Percentiles rank a stretch among this genome's conserved stretches.
Evolutionary conservation across 345 rosid species (phyloP).

Genomic region (Triadica sebifera): DNA sequence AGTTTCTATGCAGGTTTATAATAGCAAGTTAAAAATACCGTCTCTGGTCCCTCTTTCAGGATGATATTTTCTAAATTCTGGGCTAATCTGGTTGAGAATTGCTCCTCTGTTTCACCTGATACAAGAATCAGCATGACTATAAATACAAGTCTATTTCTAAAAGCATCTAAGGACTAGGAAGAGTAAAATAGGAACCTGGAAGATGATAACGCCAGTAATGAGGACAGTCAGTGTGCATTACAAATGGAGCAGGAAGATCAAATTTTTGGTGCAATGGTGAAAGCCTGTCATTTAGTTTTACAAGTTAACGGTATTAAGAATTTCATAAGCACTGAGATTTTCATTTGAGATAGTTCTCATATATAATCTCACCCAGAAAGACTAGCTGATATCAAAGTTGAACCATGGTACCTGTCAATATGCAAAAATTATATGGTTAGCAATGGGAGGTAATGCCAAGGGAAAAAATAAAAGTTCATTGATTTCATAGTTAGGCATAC

Average conservation of each 20-base stretch:
- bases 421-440: conserved; percentile 18
- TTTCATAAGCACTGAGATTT: conserved; percentile 8
- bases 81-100: conserved; percentile 86
- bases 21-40: conserved; percentile 44
- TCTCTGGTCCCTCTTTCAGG: conserved; percentile 94
- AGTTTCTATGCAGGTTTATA: not conserved
- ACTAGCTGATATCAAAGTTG: conserved; percentile 87
- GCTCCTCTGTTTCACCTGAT: conserved; percentile 92
- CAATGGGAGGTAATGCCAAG: conserved; percentile 8
- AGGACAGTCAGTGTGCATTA: conserved; percentile 91
- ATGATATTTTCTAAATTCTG: conserved; percentile 82
- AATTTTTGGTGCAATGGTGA: conserved; percentile 86
- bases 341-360: not conserved
- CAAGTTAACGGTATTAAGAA: conserved; percentile 3
- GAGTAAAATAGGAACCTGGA: conserved; percentile 50
- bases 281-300: conserved; percentile 45
- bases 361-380: conserved; percentile 70
- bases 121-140: conserved; percentile 17
- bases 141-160: not conserved
- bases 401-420: conserved; percentile 78
- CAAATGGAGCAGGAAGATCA: conserved; percentile 96
- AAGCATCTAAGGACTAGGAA: not conserved
- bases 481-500: conserved; percentile 33
- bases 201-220: conserved; percentile 97
- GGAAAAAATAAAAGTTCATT: conserved; percentile 1